phyloP scores from a whole-genome alignment of 164 flowering plant species.

The Euptelea pleiosperma region DNA sequence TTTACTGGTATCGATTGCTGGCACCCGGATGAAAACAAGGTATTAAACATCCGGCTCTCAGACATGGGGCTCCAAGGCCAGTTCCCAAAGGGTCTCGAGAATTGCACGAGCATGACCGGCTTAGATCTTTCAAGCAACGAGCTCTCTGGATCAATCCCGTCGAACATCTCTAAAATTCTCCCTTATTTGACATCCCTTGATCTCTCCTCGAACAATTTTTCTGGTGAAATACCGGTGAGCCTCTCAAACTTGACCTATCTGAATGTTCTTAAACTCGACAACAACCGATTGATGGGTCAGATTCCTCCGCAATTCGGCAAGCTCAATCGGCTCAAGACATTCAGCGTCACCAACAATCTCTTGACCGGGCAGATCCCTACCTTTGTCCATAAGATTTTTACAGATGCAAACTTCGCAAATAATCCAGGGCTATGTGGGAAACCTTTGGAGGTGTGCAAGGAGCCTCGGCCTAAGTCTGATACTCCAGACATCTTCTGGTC shows the following conservation, averaged over 20 bases:
- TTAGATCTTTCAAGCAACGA: conserved; percentile 68
- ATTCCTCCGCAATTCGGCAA: conserved; percentile 45
- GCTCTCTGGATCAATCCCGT: conserved; percentile 53
- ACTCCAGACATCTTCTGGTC: conserved; percentile 41
- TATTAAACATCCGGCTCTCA: conserved; percentile 49
- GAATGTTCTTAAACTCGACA: too few species aligned
- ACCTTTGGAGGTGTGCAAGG: conserved; percentile 38
- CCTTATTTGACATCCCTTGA: conserved; percentile 42
- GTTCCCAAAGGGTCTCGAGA: conserved; percentile 55
- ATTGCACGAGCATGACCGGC: conserved; percentile 64
- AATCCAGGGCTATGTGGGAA: conserved; percentile 60
- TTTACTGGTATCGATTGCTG: conserved; percentile 76
- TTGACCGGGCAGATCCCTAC: conserved; percentile 54
- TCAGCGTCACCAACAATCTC: conserved; percentile 47
- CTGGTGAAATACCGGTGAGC: conserved; percentile 46
- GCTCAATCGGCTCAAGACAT: conserved; percentile 41
- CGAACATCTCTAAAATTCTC: conserved; percentile 29
- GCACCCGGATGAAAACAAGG: conserved; percentile 73
- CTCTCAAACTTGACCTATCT: conserved; percentile 43
- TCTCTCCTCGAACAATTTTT: conserved; percentile 60
- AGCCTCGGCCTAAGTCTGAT: conserved; percentile 11
- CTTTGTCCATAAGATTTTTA: conserved; percentile 14
- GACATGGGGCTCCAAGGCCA: conserved; percentile 61
- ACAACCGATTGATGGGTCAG: too few species aligned
- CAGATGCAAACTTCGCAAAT: conserved; percentile 33